phyloP scores from a whole-genome alignment of 768 basidiomycete genomes.

The Russula sp. region DNA sequence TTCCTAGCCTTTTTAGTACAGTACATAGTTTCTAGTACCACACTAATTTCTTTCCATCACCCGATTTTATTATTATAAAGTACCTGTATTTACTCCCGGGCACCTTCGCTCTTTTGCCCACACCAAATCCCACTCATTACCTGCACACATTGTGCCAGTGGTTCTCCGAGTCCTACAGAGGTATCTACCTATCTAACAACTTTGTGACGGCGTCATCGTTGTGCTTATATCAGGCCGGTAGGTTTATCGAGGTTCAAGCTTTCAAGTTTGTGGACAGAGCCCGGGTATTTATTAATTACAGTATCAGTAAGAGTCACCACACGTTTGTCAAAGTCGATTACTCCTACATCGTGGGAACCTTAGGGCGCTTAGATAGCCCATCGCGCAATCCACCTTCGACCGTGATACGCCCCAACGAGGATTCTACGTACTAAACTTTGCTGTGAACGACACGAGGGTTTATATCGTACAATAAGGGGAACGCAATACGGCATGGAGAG shows the following conservation, averaged over 20 bases:
- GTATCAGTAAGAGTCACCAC: too few species aligned
- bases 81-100: too few species aligned
- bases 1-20: too few species aligned
- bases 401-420: neutral
- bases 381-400: neutral
- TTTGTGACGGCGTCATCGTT: neutral
- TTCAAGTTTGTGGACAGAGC: neutral
- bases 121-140: too few species aligned
- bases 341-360: neutral
- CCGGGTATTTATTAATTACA: too few species aligned
- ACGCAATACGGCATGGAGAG: neutral
- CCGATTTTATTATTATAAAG: too few species aligned
- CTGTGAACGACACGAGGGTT: neutral
- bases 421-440: neutral
- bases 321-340: too few species aligned
- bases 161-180: too few species aligned
- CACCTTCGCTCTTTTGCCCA: too few species aligned
- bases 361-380: constrained; percentile 3
- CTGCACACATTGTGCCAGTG: too few species aligned
- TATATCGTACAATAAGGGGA: neutral
- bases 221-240: neutral
- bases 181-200: neutral
- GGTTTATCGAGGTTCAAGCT: neutral
- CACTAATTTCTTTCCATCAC: too few species aligned
- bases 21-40: too few species aligned